These are phyloP conservation scores for Exophiala calicioides DNA, from an alignment of 2,329 filamentous ascomycete genomes.

Conservation along the genomic window DNA sequence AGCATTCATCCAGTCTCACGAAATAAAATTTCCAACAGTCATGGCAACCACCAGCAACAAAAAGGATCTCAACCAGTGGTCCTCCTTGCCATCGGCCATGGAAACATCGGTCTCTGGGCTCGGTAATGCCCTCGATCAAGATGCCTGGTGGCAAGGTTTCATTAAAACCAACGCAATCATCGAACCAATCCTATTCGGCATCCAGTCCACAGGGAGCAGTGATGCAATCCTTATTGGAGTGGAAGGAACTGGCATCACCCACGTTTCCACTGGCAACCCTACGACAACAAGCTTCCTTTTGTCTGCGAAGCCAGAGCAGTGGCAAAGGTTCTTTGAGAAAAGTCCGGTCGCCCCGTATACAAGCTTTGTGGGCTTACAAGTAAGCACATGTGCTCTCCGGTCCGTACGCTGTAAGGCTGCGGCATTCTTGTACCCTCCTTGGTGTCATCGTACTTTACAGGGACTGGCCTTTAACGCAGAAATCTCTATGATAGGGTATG, in stretches of 20 bases:
- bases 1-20: too few species aligned
- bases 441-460: background rate
- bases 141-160: constrained; percentile 29
- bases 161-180: constrained; percentile 30
- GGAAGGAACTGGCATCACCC: constrained; percentile 18
- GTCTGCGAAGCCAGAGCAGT: constrained; percentile 25
- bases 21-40: too few species aligned
- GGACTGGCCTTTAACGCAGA: background rate
- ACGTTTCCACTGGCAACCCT: constrained; percentile 19
- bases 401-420: too few species aligned
- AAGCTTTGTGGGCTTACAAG: constrained; percentile 28
- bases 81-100: too few species aligned
- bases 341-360: constrained; percentile 27
- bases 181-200: constrained; percentile 27
- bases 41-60: too few species aligned
- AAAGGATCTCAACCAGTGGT: too few species aligned
- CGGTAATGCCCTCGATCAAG: constrained; percentile 22
- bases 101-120: constrained; percentile 25
- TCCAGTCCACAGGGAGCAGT: constrained; percentile 21
- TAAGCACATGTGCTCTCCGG: too few species aligned
- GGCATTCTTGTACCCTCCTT: too few species aligned
- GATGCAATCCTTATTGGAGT: constrained; percentile 27
- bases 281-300: constrained; percentile 26
- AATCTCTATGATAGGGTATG: constrained; percentile 34
- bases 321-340: constrained; percentile 29